Evolutionary conservation across 78 protist species (phyloP).

Genomic region (Dictyostelium intermedium): DNA sequence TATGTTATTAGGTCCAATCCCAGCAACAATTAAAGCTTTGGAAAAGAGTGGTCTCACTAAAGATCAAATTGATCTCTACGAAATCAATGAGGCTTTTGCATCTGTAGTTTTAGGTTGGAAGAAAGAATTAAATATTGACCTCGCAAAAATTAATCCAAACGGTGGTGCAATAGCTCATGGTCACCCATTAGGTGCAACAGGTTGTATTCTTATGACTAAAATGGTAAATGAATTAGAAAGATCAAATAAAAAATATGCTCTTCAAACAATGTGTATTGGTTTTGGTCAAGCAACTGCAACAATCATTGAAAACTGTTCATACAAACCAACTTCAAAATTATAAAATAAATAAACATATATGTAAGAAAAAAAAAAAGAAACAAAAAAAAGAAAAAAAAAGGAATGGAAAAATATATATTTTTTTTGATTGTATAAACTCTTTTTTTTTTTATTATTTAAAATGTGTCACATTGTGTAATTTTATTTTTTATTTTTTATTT

Average conservation of each 20-base stretch:
- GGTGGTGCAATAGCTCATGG: constrained; percentile 99
- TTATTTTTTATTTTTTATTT: neutral
- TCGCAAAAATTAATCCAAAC: constrained; percentile 87
- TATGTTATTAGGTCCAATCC: constrained; percentile 94
- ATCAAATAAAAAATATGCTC: constrained; percentile 78
- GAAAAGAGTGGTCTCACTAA: constrained; percentile 22
- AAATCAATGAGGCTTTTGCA: constrained; percentile 97
- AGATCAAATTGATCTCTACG: constrained; percentile 86
- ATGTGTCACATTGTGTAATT: neutral
- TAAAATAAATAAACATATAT: too few species aligned
- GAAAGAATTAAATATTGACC: constrained; percentile 84
- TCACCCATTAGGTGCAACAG: constrained; percentile 98
- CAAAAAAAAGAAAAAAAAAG: neutral
- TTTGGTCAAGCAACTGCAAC: constrained; percentile 90
- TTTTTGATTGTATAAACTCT: too few species aligned
- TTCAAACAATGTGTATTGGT: constrained; percentile 92
- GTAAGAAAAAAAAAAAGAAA: neutral
- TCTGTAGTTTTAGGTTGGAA: constrained; percentile 92
- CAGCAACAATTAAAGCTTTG: constrained; percentile 85
- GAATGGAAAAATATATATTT: too few species aligned
- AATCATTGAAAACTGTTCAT: constrained; percentile 82
- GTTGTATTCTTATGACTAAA: constrained; percentile 89
- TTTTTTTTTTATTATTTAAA: too few species aligned
- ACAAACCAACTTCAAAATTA: constrained; percentile 3
- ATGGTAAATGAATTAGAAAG: constrained; percentile 88